Evolutionary conservation across 495 filamentous ascomycete genomes (phyloP), one percentile per base, ranked within the genome.

Genomic region (Rusavskia elegans): DNA sequence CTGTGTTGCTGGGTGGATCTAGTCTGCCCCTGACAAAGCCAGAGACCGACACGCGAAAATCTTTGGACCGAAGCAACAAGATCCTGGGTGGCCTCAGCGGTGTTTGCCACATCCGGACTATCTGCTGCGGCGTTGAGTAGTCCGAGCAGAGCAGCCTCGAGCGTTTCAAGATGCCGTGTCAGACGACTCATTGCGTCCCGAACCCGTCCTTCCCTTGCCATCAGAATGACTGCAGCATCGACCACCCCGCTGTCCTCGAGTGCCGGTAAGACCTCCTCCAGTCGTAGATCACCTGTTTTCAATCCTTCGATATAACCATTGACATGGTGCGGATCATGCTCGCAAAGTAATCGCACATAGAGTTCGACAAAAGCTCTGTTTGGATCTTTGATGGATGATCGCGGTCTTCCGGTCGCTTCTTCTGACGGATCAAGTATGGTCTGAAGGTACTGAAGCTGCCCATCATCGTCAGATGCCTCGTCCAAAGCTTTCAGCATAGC

Each of bases 11-110:
- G 71, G 16, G 71, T 64, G 1, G 75, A 78, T 59, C 83, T 87
- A 49, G 77, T 89, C 66, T 97, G 89, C 35, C 85, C 82, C 67
- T 92, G 88, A 59, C 92, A 96, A 21, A 98, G 75, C 92, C 92
- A 98, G 20, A 89, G 86, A 29, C 92, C 92, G 20, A 98, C 87
- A 48, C 85, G 79, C 0, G 81, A 76, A 64, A 94, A 96, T 62
- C 90, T 97, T 51, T 90, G 78, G 41, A 98, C 64, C 5, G 82
- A 83, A 37, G 81, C 78, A 17, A 95, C 70, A 2, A 93, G 72
- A 45, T 79, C 72, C 30, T 67, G 54, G 23, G 71, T 66, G n/a
- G 73, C 72, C 45, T 82, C 75, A 39, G 70, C 67, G 0, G 70
- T 75, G 45, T 68, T 75, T 4, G 63, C 67, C 6, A 69, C 68